Percentiles rank a stretch among this genome's conserved stretches.
Conservation (phyloP, 192 early-diverging fungal genomes). For the Backusella circina region DNA sequence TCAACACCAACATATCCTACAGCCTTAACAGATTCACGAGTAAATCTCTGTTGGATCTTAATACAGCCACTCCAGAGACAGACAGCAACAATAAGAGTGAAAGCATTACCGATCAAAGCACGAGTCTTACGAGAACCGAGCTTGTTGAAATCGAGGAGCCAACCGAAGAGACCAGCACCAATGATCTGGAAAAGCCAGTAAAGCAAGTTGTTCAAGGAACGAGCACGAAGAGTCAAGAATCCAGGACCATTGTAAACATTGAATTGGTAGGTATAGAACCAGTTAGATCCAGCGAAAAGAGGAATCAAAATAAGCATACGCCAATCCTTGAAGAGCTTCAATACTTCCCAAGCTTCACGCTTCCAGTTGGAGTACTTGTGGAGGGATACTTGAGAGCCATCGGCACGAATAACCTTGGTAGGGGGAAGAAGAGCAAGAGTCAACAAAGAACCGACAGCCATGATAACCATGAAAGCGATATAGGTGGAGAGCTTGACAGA, state of each 20-base stretch:
- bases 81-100: constrained; percentile 47
- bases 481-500: constrained; percentile 69
- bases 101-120: constrained; percentile 54
- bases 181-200: constrained; percentile 80
- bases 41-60: constrained; percentile 54
- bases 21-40: constrained; percentile 18
- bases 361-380: constrained; percentile 68
- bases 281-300: constrained; percentile 70
- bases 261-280: constrained; percentile 80
- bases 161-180: constrained; percentile 60
- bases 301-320: constrained; percentile 68
- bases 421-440: constrained; percentile 57
- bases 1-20: constrained; percentile 17
- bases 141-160: constrained; percentile 58
- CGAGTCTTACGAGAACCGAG: constrained; percentile 56
- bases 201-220: constrained; percentile 67
- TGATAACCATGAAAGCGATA: constrained; percentile 66
- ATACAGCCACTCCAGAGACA: constrained; percentile 68
- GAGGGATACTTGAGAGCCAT: constrained; percentile 66
- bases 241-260: constrained; percentile 53
- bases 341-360: constrained; percentile 47
- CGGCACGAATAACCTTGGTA: constrained; percentile 56
- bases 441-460: constrained; percentile 56
- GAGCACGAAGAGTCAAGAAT: constrained; percentile 67
- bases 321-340: constrained; percentile 59